Conservation (phyloP, 2,329 filamentous ascomycete species). For the Monosporascus ibericus region DNA sequence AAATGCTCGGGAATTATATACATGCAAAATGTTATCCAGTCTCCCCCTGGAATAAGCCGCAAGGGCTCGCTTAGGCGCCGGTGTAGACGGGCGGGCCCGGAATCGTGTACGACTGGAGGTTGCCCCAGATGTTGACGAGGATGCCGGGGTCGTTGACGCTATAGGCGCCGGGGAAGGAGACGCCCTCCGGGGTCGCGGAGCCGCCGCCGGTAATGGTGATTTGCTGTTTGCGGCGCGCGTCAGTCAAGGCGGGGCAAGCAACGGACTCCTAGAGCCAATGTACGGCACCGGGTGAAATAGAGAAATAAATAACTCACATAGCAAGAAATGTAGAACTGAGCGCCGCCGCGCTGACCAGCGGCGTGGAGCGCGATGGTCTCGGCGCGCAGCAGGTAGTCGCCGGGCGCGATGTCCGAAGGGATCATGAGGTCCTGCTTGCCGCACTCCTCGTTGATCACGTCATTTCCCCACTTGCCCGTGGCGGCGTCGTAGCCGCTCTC, state of each 20-base stretch:
- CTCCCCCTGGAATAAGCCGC: background rate
- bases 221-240: constrained; percentile 22
- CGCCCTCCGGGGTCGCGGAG: constrained; percentile 33
- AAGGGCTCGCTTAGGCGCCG: constrained; percentile 4
- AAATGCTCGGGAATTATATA: background rate
- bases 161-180: constrained; percentile 44
- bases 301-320: constrained; percentile 11
- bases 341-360: constrained; percentile 21
- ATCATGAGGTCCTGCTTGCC: constrained; percentile 31
- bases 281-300: no score
- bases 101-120: constrained; percentile 29
- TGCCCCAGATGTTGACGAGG: constrained; percentile 38
- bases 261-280: no score
- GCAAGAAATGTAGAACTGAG: constrained; percentile 21
- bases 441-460: constrained; percentile 14
- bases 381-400: constrained; percentile 36
- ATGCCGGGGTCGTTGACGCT: constrained; percentile 40
- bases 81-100: constrained; percentile 31
- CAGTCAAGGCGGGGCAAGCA: constrained; percentile 1
- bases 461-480: constrained; percentile 28
- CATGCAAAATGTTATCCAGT: background rate
- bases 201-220: constrained; percentile 40
- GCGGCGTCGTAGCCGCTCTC: constrained; percentile 30
- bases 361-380: constrained; percentile 37
- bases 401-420: constrained; percentile 31